Base-by-base conservation (phyloP, 495 filamentous ascomycete genomes). In the Hyaloscypha bicolor region DNA sequence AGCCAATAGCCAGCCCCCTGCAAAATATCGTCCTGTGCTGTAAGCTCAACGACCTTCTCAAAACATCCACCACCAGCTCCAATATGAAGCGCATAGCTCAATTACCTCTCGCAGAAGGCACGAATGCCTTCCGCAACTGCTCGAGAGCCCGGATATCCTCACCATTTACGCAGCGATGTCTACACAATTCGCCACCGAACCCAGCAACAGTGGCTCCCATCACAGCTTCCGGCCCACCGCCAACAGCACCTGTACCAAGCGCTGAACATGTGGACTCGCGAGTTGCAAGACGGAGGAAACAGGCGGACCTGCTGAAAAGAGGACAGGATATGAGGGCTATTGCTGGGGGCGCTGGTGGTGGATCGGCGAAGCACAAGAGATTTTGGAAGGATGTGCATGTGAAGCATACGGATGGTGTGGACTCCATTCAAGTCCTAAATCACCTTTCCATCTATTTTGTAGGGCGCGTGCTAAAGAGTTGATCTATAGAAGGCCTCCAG, bases 341-440 rank as follows among this genome's bases (percentile, higher is more conserved):
- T 32, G 73, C 79, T n/a, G 73, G 73, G 48, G 69, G 77, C 3
- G 69, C 65, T 45, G 63, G 72, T 33, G 60, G 70, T 11, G 69
- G 80, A 19, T 77, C 68, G 32, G 76, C 80, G 52, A 77, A 91
- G 64, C 85, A 83, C 75, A 90, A 89, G 76, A 83, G 91, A 9
- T 95, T 96, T 76, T 97, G 93, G 93, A 93, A 90, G 73, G 83
- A 94, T 78, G 91, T 93, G 5, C 76, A 82, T 72, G 88, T 96
- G 19, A 78, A 83, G 57, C 78, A 82, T 64, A 74, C 83, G 64
- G 82, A 86, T 61, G 86, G 82, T 82, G 76, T 12, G 55, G 21
- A 31, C 25, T n/a, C 29, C 25, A 1, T 48, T 45, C 12, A 42
- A 48, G 35, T 8, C 8, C 35, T 12, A 37, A 37, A 37, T 12